Conservation (phyloP, 129 eudicot genomes). For the Smallanthus sonchifolius region DNA sequence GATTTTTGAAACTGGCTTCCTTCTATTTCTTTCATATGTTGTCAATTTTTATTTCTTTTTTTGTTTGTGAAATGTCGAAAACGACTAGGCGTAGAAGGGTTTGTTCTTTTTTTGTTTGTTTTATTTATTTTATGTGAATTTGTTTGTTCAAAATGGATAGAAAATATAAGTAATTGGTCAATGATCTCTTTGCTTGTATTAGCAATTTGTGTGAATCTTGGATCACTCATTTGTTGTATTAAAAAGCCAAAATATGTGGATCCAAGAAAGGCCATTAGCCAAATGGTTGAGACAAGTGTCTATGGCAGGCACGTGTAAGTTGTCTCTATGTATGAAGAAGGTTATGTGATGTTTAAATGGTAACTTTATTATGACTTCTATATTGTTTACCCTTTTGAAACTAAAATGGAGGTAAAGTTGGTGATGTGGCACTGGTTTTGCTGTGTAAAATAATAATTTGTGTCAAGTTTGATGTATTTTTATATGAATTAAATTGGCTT, state of each 20-base stretch:
- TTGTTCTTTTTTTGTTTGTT: neutral
- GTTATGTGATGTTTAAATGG: neutral
- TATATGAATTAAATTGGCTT: too few species aligned
- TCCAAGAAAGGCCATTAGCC: constrained; percentile 24
- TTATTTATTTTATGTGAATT: neutral
- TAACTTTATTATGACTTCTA: too few species aligned
- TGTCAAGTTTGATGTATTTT: too few species aligned
- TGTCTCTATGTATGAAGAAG: constrained; percentile 7
- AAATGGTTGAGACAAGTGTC: constrained; percentile 19
- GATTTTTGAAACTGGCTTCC: constrained; percentile 17
- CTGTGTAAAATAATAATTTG: neutral
- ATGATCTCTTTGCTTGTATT: constrained; percentile 27
- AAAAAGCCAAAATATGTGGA: constrained; percentile 31
- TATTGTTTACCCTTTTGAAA: neutral
- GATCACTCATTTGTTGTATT: constrained; percentile 24
- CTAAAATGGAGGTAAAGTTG: neutral
- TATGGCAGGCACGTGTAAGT: constrained; percentile 14
- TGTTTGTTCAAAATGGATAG: constrained; percentile 3
- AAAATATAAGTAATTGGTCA: constrained; percentile 8
- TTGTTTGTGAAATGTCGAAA: constrained; percentile 15
- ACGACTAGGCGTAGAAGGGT: constrained; percentile 6
- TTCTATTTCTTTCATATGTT: constrained; percentile 6
- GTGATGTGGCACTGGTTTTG: neutral
- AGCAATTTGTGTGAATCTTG: constrained; percentile 34
- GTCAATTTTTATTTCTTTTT: constrained; percentile 16